These are phyloP conservation scores for Boletus semigastroideus DNA, from an alignment of 1,284 basidiomycete genomes.

Conservation along the genomic window DNA sequence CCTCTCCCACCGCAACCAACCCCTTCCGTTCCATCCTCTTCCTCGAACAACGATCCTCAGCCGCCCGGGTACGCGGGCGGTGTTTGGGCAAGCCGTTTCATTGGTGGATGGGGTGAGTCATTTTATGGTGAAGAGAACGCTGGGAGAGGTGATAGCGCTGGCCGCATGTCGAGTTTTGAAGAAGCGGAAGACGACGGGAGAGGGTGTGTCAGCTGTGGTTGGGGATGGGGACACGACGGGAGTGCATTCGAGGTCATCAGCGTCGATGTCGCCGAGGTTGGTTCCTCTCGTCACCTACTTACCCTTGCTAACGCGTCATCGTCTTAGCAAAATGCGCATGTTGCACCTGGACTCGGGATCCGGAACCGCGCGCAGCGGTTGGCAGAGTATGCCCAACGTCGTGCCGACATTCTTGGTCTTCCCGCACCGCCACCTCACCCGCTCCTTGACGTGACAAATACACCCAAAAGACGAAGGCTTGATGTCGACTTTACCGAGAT, in stretches of 20 bases:
- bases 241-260: conserved; percentile 68
- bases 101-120: conserved; percentile 48
- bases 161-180: conserved; percentile 31
- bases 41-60: conserved; percentile 20
- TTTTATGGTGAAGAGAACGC: conserved; percentile 31
- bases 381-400: conserved; percentile 60
- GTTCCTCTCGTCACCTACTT: conserved; percentile 21
- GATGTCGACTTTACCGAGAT: conserved; percentile 26
- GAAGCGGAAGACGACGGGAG: conserved; percentile 65
- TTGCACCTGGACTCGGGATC: conserved; percentile 45
- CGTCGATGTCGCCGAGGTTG: conserved; percentile 60
- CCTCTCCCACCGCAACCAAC: conserved; percentile 23
- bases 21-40: conserved; percentile 25
- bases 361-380: conserved; percentile 66
- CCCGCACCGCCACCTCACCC: conserved; percentile 25
- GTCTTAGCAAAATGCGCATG: conserved; percentile 46
- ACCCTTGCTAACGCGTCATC: conserved; percentile 4
- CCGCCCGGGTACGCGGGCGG: conserved; percentile 38
- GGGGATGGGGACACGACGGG: conserved; percentile 75
- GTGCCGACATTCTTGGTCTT: conserved; percentile 51
- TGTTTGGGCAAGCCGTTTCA: conserved; percentile 47
- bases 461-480: conserved; percentile 23
- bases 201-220: conserved; percentile 60
- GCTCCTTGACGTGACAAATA: conserved; percentile 37
- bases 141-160: conserved; percentile 23